Evolutionary conservation across 805 yeast genomes (phyloP).

Genomic region (Priceomyces castillae): DNA sequence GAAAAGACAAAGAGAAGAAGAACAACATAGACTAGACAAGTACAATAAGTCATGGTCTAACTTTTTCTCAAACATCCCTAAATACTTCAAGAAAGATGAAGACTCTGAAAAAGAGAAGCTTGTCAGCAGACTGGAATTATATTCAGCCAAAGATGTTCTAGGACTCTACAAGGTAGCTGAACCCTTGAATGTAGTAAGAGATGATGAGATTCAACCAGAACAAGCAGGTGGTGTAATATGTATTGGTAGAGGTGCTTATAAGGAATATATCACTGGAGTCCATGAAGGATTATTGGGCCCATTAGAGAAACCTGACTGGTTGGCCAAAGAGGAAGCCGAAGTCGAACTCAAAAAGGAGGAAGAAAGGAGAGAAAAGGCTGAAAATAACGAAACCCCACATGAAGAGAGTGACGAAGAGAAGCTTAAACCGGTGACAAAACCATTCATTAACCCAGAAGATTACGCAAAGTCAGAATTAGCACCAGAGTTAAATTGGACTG

Average conservation of each 20-base stretch:
- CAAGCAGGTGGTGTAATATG: slow-evolving; percentile 84
- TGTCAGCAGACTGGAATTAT: slow-evolving; percentile 33
- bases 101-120: slow-evolving; percentile 27
- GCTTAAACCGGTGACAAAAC: slow-evolving; percentile 50
- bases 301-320: slow-evolving; percentile 47
- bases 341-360: slow-evolving; percentile 12
- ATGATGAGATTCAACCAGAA: slow-evolving; percentile 40
- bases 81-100: slow-evolving; percentile 18
- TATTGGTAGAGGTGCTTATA: slow-evolving; percentile 93
- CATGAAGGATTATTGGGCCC: slow-evolving; percentile 97
- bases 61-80: slow-evolving; percentile 20
- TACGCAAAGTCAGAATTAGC: slow-evolving; percentile 57
- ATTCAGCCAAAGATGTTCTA: slow-evolving; percentile 45
- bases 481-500: slow-evolving; percentile 50
- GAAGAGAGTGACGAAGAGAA: slow-evolving; percentile 9
- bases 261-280: slow-evolving; percentile 85
- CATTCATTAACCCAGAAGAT: slow-evolving; percentile 61
- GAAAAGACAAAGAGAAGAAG: slow-evolving; percentile 8
- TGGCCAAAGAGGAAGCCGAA: slow-evolving; percentile 17
- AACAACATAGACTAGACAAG: slow-evolving; percentile 4
- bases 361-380: slow-evolving; percentile 7
- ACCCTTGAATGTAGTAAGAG: slow-evolving; percentile 43
- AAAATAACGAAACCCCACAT: background rate
- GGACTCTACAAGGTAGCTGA: slow-evolving; percentile 51
- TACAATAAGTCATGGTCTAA: slow-evolving; percentile 28